Evolutionary conservation across 495 filamentous ascomycete genomes (phyloP), one percentile per base, ranked within the genome.

Genomic region (Beverwykella pulmonaria): DNA sequence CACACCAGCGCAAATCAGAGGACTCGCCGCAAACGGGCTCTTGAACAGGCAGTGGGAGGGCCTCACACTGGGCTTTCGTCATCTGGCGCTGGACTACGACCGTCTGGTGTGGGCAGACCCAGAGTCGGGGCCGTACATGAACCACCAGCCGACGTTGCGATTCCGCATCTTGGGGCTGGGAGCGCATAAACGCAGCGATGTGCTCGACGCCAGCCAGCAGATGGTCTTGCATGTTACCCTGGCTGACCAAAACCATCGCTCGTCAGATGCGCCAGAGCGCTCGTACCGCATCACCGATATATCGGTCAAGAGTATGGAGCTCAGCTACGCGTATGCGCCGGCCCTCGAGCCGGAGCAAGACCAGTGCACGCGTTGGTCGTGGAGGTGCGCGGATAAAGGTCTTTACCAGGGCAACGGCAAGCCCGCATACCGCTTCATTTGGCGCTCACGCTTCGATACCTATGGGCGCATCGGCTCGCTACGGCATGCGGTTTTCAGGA

Each of bases 11-110:
- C 41, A 59, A 17, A 32, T 69, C 12, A 8, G n/a, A 17, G 9
- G 26, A 9, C 22, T 69, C 5, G 44, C 19, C 5, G 25, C 20
- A 10, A 8, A 39, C 12, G 57, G 58, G 2, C 25, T 68, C 8
- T 47, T 62, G 9, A 41, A 50, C 22, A 10, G 58, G 15, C 4
- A 41, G 1, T 69, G 36, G 59, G 22, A 69, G 23, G 41, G 39
- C 17, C 32, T 64, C 26, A 64, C 59, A 12, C 25, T 64, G 9
- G 30, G 23, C 9, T 64, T 14, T 17, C 27, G 60, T 53, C 47
- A 30, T 26, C 59, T 69, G 22, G 30, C 52, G 14, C 60, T 69
- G 9, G 60, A 69, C 36, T 69, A 69, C 53, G 66, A 69, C 34
- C 60, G 59, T 22, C 34, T 69, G 6, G 55, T 69, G 14, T 53